Conservation (phyloP, 768 basidiomycete species). For the Boletus reticulatus region DNA sequence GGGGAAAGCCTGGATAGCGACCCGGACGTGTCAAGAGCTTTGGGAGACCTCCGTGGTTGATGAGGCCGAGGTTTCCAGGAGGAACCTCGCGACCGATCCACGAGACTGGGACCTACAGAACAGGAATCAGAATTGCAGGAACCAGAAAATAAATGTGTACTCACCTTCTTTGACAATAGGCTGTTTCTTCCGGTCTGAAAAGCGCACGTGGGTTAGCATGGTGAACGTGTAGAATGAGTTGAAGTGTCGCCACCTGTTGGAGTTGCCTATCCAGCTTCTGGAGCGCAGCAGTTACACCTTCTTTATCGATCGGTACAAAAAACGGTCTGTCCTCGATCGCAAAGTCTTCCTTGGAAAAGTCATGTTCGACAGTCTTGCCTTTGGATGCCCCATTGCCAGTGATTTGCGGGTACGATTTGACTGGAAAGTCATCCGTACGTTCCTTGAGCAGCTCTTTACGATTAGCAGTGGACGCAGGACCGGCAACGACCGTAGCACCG, state of each 20-base stretch:
- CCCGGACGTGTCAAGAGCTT: conserved; percentile 74
- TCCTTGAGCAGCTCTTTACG: conserved; percentile 24
- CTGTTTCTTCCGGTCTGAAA: conserved; percentile 48
- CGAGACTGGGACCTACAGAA: conserved; percentile 48
- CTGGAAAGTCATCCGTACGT: conserved; percentile 17
- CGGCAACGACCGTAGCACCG: conserved; percentile 45
- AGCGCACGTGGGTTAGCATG: conserved; percentile 2
- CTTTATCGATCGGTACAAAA: conserved; percentile 65
- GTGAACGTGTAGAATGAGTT: not conserved
- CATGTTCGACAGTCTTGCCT: conserved; percentile 21
- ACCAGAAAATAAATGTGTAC: conserved; percentile 6
- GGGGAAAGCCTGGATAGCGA: conserved; percentile 72
- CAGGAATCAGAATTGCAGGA: not conserved
- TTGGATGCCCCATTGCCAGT: conserved; percentile 10
- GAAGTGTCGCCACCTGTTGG: conserved; percentile 26
- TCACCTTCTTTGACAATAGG: conserved; percentile 62
- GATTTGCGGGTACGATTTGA: conserved; percentile 16
- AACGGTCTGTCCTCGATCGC: conserved; percentile 60
- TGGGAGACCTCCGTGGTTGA: conserved; percentile 81
- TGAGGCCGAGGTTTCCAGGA: conserved; percentile 70
- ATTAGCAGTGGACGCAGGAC: conserved; percentile 26
- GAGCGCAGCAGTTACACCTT: conserved; percentile 67
- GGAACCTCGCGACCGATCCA: conserved; percentile 73
- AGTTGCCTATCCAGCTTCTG: conserved; percentile 69
- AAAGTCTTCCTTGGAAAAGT: conserved; percentile 51